Percentiles rank a stretch among this genome's conserved stretches.
Evolutionary conservation across 192 early-diverging fungal genomes (phyloP).

Genomic region (Phycomyces blakesleeanus): DNA sequence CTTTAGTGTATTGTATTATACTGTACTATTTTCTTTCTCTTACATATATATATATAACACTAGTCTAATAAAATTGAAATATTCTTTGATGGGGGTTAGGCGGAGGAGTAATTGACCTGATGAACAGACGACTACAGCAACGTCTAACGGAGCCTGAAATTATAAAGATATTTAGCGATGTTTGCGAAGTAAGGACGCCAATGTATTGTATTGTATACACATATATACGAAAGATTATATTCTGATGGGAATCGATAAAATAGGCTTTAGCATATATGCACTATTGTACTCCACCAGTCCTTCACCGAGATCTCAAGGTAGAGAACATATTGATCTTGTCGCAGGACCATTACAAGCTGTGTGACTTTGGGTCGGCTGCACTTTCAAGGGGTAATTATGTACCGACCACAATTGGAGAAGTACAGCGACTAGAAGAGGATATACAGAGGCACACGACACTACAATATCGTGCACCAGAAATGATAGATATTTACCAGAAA

Average conservation of each 20-base stretch:
- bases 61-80: no score
- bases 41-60: no score
- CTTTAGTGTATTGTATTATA: no score
- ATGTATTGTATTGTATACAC: no score
- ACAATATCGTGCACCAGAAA: conserved; percentile 94
- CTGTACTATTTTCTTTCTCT: no score
- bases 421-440: conserved; percentile 83
- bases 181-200: conserved; percentile 53
- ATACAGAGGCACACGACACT: conserved; percentile 86
- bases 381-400: conserved; percentile 49
- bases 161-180: conserved; percentile 82
- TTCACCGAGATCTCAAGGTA: conserved; percentile 85
- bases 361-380: conserved; percentile 94
- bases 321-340: conserved; percentile 75
- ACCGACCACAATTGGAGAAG: conserved; percentile 59
- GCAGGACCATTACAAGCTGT: conserved; percentile 76
- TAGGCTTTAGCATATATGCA: conserved; percentile 91
- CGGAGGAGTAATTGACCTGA: conserved; percentile 77
- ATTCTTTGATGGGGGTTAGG: conserved; percentile 36
- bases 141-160: conserved; percentile 82
- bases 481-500: conserved; percentile 88
- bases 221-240: no score
- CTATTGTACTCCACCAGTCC: conserved; percentile 71
- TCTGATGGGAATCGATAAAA: neutral
- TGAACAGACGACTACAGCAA: conserved; percentile 75